Base-by-base conservation (phyloP, 805 yeast species). In the Candida cerambycidarum region DNA sequence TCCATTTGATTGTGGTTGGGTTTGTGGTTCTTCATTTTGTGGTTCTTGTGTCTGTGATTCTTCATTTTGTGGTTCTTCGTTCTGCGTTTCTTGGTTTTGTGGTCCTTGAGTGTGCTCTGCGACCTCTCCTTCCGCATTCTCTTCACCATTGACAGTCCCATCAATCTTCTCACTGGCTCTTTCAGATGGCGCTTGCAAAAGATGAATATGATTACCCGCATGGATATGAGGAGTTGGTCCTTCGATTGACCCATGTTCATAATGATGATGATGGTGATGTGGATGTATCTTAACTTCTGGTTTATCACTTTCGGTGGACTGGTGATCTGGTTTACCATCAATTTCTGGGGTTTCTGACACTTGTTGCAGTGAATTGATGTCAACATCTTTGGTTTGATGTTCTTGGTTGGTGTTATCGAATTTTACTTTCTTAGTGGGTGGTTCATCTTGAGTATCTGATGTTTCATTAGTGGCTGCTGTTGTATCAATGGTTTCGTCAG, bases 321-420 rank as follows among this genome's bases (percentile, higher is more conserved):
- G 56, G 31, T 47, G 55, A 11, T 54, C 55, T 27, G 21, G 19
- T 4, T 21, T n/a, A n/a, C n/a, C n/a, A n/a, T n/a, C n/a, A n/a
- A n/a, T n/a, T n/a, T n/a, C n/a, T n/a, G n/a, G n/a, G n/a, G n/a
- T n/a, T n/a, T n/a, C n/a, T n/a, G n/a, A n/a, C n/a, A n/a, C n/a
- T n/a, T n/a, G n/a, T n/a, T n/a, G n/a, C n/a, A n/a, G n/a, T n/a
- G n/a, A n/a, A n/a, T n/a, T n/a, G n/a, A n/a, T n/a, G n/a, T n/a
- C n/a, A n/a, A n/a, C n/a, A n/a, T n/a, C n/a, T n/a, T n/a, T n/a
- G n/a, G n/a, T n/a, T n/a, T n/a, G n/a, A n/a, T n/a, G n/a, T n/a
- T n/a, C n/a, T n/a, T n/a, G n/a, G n/a, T n/a, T n/a, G n/a, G n/a
- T 15, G 6, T 19, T 15, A 29, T 17, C 32, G 16, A 28, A 19